Base-by-base conservation (phyloP, 192 early-diverging fungal genomes). In the Podila minutissima region DNA sequence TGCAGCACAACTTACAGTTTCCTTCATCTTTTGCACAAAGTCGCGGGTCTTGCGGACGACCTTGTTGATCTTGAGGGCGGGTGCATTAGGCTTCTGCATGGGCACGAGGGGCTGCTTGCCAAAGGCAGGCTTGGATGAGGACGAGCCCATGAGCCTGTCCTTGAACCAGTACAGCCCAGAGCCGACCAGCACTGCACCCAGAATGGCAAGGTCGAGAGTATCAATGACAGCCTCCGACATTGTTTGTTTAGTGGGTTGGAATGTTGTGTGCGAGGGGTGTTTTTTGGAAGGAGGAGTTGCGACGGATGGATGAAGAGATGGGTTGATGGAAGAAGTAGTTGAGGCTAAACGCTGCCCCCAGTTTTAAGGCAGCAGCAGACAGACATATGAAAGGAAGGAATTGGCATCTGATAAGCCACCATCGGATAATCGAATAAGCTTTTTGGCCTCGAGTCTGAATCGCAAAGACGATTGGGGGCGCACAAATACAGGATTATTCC, bases 21-120 rank as follows among this genome's bases (percentile, higher is more conserved):
- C 83, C 53, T 74, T 75, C 89, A 90, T 90, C 41, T 83, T 77
- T 63, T 90, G 83, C 12, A 90, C 84, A 77, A 90, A 90, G 65
- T 82, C 73, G 46, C 75, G 86, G 65, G 74, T 83, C 75, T 82
- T 84, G 59, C 74, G 88, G 61, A 38, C 69, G 15, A 53, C 46
- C 59, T 74, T 67, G 41, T 51, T 71, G 60, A 77, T 62, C 35
- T 84, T 82, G 59, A 68, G 71, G 11, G 57, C 69, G 4, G 87
- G 51, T 11, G 66, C 59, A 49, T 64, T 72, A 19, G 73, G 69
- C 59, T 74, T 72, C 22, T 72, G 82, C 68, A 74, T 71, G 32
- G 73, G 82, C 28, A 83, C 69, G 32, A 83, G 61, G 38, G 72
- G 82, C 15, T 71, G 69, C 28, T 64, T 84, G 59, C 53, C 53